Conservation (phyloP, 2,329 filamentous ascomycete genomes). For the Pseudocercospora fuligena region DNA sequence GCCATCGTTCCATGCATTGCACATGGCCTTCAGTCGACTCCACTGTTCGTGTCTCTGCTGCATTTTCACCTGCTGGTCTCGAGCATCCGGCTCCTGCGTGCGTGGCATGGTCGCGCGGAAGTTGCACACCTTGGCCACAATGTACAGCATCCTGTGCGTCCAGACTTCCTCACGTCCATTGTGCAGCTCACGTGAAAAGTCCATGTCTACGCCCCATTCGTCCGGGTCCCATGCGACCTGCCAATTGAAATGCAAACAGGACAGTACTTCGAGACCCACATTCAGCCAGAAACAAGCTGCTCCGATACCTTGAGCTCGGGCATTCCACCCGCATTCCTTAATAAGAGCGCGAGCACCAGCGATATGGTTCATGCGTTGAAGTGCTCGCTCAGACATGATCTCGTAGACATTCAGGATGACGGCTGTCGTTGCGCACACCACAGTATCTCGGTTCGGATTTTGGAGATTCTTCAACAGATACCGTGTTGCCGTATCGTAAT, state of each 20-base stretch:
- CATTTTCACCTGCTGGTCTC: conserved; percentile 67
- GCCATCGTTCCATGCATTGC: conserved; percentile 78
- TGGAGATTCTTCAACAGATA: conserved; percentile 77
- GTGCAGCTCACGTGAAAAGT: conserved; percentile 64
- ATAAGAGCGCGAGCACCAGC: conserved; percentile 83
- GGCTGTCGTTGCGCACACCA: conserved; percentile 83
- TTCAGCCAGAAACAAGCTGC: conserved; percentile 95
- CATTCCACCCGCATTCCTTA: conserved; percentile 88
- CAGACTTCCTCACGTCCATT: conserved; percentile 77
- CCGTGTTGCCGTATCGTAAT: conserved; percentile 84
- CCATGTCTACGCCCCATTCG: conserved; percentile 84
- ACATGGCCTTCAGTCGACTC: conserved; percentile 78
- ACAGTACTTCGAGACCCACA: conserved; percentile 86
- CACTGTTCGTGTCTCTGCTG: conserved; percentile 75
- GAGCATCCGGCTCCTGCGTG: conserved; percentile 57
- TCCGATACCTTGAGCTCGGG: conserved; percentile 76
- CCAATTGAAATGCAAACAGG: conserved; percentile 86
- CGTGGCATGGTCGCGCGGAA: conserved; percentile 74
- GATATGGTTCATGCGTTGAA: conserved; percentile 87
- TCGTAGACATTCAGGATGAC: conserved; percentile 92
- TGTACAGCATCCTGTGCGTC: conserved; percentile 87
- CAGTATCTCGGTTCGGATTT: conserved; percentile 81
- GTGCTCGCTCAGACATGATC: conserved; percentile 81
- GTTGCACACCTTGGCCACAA: conserved; percentile 84
- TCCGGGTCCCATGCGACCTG: conserved; percentile 86